A percentile compares a stretch with the other conserved stretches of the same genome.
phyloP scores from a whole-genome alignment of 2,329 filamentous ascomycete genomes.

The Lojkania enalia region DNA sequence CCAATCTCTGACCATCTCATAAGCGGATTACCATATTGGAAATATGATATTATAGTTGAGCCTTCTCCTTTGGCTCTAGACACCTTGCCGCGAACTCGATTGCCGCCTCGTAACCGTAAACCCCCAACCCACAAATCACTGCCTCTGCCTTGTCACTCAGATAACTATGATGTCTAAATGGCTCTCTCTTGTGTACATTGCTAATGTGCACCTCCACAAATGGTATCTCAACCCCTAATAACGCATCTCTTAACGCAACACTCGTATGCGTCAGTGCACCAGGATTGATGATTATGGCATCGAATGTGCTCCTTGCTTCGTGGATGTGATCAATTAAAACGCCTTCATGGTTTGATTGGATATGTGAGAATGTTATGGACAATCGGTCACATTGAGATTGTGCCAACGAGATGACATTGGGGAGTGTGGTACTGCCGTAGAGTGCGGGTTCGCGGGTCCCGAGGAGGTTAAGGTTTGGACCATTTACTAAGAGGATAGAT shows the following conservation, averaged over 20 bases:
- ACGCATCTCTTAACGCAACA: conserved; percentile 74
- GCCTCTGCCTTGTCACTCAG: conserved; percentile 75
- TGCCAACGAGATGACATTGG: conserved; percentile 60
- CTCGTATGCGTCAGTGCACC: conserved; percentile 76
- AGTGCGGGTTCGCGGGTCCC: conserved; percentile 73
- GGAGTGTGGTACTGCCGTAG: conserved; percentile 71
- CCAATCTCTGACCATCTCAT: too few species aligned
- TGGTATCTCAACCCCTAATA: conserved; percentile 69
- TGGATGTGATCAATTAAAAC: conserved; percentile 75
- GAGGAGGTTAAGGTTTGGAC: conserved; percentile 81
- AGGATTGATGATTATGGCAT: conserved; percentile 75
- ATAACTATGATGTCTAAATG: conserved; percentile 70
- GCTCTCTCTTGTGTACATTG: conserved; percentile 73
- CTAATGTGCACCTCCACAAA: conserved; percentile 79
- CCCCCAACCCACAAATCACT: conserved; percentile 68
- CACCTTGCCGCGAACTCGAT: conserved; percentile 47
- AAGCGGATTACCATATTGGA: neutral
- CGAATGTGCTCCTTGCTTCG: conserved; percentile 60
- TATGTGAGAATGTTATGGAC: conserved; percentile 58
- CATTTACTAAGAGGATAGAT: conserved; percentile 72
- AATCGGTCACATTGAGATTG: conserved; percentile 55
- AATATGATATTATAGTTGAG: conserved; percentile 12
- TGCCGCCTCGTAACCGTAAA: conserved; percentile 52
- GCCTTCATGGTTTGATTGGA: conserved; percentile 81
- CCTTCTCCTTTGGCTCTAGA: conserved; percentile 30